Conservation (phyloP, 805 yeast species). For the Candida railenensis region DNA sequence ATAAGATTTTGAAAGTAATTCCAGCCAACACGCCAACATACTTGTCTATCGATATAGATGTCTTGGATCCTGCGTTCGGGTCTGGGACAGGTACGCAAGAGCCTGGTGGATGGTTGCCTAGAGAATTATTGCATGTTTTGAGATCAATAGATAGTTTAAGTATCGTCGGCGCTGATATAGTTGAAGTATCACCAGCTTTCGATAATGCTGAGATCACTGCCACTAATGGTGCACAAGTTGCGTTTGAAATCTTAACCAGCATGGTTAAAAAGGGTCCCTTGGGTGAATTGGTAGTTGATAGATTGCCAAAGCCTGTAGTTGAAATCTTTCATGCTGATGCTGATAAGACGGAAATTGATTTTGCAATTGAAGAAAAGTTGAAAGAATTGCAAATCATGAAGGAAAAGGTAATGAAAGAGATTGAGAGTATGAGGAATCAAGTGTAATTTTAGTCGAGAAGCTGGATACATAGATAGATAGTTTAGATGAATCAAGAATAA, state of each 20-base stretch:
- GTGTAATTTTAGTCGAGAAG: too few species aligned
- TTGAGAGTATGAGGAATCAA: constrained; percentile 7
- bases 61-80: constrained; percentile 56
- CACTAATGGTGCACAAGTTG: constrained; percentile 69
- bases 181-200: constrained; percentile 62
- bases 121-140: constrained; percentile 51
- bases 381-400: constrained; percentile 15
- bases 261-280: constrained; percentile 63
- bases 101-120: constrained; percentile 58
- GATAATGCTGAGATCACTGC: constrained; percentile 67
- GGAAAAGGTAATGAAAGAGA: constrained; percentile 9
- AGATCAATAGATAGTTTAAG: constrained; percentile 44
- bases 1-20: constrained; percentile 51
- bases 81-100: constrained; percentile 62
- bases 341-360: constrained; percentile 2
- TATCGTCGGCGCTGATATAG: constrained; percentile 56
- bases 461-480: too few species aligned
- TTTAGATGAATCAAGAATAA: not conserved
- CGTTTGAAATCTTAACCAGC: constrained; percentile 66
- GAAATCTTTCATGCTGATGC: constrained; percentile 4
- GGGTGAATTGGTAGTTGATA: constrained; percentile 11
- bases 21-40: constrained; percentile 70
- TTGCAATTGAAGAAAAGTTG: constrained; percentile 8
- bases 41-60: constrained; percentile 74
- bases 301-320: constrained; percentile 10